These are phyloP conservation scores for Aspergillus fructus DNA, from an alignment of 2,329 filamentous ascomycete genomes.

Conservation along the genomic window DNA sequence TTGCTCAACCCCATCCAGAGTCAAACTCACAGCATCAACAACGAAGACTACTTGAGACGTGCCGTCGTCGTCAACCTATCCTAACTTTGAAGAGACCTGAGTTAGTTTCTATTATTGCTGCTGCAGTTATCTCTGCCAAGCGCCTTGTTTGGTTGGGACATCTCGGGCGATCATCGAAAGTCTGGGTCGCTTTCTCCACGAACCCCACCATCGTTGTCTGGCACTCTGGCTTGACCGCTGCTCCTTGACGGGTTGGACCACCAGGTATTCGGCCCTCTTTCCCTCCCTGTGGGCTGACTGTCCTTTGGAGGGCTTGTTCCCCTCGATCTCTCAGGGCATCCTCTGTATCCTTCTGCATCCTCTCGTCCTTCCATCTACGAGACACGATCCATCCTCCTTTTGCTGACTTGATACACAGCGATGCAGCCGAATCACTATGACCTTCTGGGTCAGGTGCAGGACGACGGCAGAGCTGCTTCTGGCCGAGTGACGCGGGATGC, in stretches of 20 bases:
- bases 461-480: constrained; percentile 27
- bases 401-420: constrained; percentile 7
- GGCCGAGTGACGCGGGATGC: constrained; percentile 36
- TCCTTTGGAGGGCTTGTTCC: constrained; percentile 6
- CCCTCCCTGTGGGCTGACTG: constrained; percentile 8
- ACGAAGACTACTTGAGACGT: neutral
- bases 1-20: neutral
- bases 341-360: neutral
- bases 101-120: neutral
- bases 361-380: neutral
- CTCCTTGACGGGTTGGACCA: constrained; percentile 6
- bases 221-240: constrained; percentile 12
- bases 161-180: constrained; percentile 1
- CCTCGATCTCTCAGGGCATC: neutral
- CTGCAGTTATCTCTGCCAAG: neutral
- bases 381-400: neutral
- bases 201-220: constrained; percentile 11
- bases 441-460: constrained; percentile 36
- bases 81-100: neutral
- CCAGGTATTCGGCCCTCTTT: constrained; percentile 1
- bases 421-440: constrained; percentile 45
- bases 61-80: neutral
- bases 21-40: neutral
- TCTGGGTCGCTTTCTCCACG: constrained; percentile 14
- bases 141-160: neutral